phyloP scores from a whole-genome alignment of 2,329 filamentous ascomycete species.

The Neurospora sp. region DNA sequence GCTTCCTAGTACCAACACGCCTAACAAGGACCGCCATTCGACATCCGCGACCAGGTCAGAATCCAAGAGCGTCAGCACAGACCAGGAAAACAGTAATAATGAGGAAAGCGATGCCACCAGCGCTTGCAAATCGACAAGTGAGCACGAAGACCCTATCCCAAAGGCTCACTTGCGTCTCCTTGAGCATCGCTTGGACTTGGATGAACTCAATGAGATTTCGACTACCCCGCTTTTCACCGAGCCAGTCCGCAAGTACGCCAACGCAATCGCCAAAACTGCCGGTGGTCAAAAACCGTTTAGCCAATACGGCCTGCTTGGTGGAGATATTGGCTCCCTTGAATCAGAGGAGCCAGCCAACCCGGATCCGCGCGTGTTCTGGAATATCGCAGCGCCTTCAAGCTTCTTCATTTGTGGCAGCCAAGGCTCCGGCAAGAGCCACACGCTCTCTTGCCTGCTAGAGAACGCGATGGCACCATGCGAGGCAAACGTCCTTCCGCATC shows the following conservation, averaged over 20 bases:
- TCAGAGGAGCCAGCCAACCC: neutral
- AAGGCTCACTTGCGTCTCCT: slow-evolving; percentile 13
- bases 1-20: neutral
- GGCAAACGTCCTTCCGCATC: slow-evolving; percentile 36
- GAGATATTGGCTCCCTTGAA: slow-evolving; percentile 7
- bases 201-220: slow-evolving; percentile 21
- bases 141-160: slow-evolving; percentile 1
- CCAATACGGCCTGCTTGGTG: slow-evolving; percentile 23
- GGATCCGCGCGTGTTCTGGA: slow-evolving; percentile 32
- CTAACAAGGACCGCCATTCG: neutral
- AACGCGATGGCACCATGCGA: slow-evolving; percentile 41
- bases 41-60: neutral
- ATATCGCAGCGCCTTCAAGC: slow-evolving; percentile 42
- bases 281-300: slow-evolving; percentile 13
- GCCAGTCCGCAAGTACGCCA: slow-evolving; percentile 15
- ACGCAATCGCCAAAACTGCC: neutral
- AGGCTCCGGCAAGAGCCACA: slow-evolving; percentile 55
- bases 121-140: neutral
- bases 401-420: slow-evolving; percentile 56
- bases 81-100: neutral
- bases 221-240: slow-evolving; percentile 24
- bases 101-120: neutral
- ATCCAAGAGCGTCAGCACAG: neutral
- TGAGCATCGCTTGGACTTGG: slow-evolving; percentile 7
- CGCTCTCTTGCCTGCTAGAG: slow-evolving; percentile 44